These are phyloP conservation scores for Inga laurina DNA, from an alignment of 306 rosid species.

Conservation along the genomic window DNA sequence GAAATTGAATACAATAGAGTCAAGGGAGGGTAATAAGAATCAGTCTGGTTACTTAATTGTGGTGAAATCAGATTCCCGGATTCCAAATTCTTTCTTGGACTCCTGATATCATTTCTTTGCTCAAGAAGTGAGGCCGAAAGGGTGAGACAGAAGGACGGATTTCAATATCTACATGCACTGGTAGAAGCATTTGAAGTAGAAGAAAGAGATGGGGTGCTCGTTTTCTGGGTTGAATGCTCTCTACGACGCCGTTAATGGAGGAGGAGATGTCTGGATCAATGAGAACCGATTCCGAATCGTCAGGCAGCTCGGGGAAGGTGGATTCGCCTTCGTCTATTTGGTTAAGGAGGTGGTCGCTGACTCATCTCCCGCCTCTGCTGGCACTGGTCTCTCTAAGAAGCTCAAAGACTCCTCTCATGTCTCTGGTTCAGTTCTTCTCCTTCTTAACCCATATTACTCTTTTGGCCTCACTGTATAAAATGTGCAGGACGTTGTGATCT, in stretches of 20 bases:
- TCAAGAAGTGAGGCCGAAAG: not conserved
- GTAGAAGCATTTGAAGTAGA: constrained; percentile 22
- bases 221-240: constrained; percentile 92
- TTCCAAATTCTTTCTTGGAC: constrained; percentile 25
- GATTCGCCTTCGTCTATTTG: constrained; percentile 83
- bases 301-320: constrained; percentile 98
- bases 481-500: not conserved
- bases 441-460: not conserved
- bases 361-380: constrained; percentile 40
- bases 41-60: not conserved
- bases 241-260: constrained; percentile 91
- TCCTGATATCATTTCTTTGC: constrained; percentile 46
- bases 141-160: not conserved
- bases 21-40: not conserved
- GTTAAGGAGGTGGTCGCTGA: constrained; percentile 76
- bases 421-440: constrained; percentile 60
- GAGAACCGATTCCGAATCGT: constrained; percentile 87
- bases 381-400: constrained; percentile 61
- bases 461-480: not conserved
- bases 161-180: constrained; percentile 6
- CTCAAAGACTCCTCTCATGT: constrained; percentile 76
- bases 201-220: constrained; percentile 77
- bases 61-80: constrained; percentile 63
- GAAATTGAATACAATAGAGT: not conserved
- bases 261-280: constrained; percentile 97